These are phyloP conservation scores for Aspergillus latus DNA, from an alignment of 2,329 filamentous ascomycete species.

Conservation along the genomic window DNA sequence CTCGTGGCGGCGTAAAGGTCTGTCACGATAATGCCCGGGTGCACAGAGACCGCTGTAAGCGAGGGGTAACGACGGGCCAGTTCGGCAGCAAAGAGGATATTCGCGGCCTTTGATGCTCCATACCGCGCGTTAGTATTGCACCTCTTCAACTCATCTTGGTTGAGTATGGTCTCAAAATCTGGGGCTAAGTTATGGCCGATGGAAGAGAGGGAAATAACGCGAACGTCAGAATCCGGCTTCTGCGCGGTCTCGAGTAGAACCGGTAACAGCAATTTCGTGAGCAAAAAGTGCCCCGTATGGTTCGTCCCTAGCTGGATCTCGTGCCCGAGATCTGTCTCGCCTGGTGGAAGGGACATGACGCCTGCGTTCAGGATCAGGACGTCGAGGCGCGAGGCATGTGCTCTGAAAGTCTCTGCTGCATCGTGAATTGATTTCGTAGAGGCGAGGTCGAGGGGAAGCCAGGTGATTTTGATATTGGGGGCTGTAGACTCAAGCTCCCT, in stretches of 20 bases:
- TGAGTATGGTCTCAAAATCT: slow-evolving; percentile 29
- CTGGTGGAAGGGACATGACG: slow-evolving; percentile 41
- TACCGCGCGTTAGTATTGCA: slow-evolving; percentile 41
- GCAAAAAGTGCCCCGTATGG: slow-evolving; percentile 39
- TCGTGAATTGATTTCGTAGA: background rate
- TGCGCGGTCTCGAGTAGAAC: slow-evolving; percentile 7
- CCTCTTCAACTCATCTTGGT: slow-evolving; percentile 31
- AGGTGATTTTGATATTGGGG: background rate
- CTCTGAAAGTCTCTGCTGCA: background rate
- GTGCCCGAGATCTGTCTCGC: slow-evolving; percentile 36
- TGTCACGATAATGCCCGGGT: slow-evolving; percentile 47
- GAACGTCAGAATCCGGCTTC: slow-evolving; percentile 3
- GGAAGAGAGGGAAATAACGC: slow-evolving; percentile 11
- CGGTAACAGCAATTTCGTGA: slow-evolving; percentile 24
- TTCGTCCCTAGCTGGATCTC: slow-evolving; percentile 44
- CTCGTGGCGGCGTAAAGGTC: slow-evolving; percentile 29
- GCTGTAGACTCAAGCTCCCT: background rate
- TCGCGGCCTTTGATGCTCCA: slow-evolving; percentile 49
- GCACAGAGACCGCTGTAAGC: slow-evolving; percentile 43
- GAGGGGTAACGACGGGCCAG: slow-evolving; percentile 40
- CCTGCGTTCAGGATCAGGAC: slow-evolving; percentile 45
- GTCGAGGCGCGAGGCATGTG: slow-evolving; percentile 26
- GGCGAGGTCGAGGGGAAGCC: slow-evolving; percentile 3
- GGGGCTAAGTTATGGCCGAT: slow-evolving; percentile 12
- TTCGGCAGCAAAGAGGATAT: slow-evolving; percentile 47